phyloP scores from a whole-genome alignment of 331 rosid genomes.

The Ulmus americana region DNA sequence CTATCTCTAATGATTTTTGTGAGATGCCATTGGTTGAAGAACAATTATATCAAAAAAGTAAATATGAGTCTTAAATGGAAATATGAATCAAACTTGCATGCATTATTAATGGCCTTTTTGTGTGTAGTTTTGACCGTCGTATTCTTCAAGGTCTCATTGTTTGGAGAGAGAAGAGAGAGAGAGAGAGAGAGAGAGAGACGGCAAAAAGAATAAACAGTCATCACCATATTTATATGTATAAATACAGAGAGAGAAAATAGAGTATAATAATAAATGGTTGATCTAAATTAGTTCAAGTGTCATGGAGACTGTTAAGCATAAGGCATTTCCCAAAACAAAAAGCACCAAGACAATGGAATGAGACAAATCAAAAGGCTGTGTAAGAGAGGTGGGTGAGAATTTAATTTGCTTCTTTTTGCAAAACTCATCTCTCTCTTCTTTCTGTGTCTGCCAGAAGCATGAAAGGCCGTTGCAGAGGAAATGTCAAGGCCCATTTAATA shows the following conservation, averaged over 20 bases:
- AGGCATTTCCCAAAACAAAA: slow-evolving; percentile 21
- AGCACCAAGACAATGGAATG: slow-evolving; percentile 33
- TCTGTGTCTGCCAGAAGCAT: slow-evolving; percentile 27
- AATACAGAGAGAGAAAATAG: not conserved
- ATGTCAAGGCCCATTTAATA: slow-evolving; percentile 37
- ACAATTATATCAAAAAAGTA: no score
- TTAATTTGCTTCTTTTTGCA: slow-evolving; percentile 16
- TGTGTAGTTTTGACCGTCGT: not conserved
- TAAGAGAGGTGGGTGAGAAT: slow-evolving; percentile 32
- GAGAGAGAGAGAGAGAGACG: slow-evolving; percentile 13
- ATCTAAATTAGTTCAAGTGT: slow-evolving; percentile 18
- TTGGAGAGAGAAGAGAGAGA: slow-evolving; percentile 20
- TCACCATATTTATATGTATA: slow-evolving; percentile 8
- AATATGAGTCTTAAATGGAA: no score
- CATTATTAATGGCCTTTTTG: not conserved
- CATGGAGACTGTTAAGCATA: slow-evolving; percentile 18
- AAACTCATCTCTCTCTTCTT: not conserved
- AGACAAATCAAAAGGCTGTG: slow-evolving; percentile 27
- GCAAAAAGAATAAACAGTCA: slow-evolving; percentile 22
- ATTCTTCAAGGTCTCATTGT: not conserved
- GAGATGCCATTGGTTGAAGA: no score
- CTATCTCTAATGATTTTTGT: no score
- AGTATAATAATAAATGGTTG: slow-evolving; percentile 17
- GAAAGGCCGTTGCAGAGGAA: slow-evolving; percentile 36
- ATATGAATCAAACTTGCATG: not conserved